phyloP scores from a whole-genome alignment of 2,329 filamentous ascomycete species.

The Fusarium oligoseptatum region DNA sequence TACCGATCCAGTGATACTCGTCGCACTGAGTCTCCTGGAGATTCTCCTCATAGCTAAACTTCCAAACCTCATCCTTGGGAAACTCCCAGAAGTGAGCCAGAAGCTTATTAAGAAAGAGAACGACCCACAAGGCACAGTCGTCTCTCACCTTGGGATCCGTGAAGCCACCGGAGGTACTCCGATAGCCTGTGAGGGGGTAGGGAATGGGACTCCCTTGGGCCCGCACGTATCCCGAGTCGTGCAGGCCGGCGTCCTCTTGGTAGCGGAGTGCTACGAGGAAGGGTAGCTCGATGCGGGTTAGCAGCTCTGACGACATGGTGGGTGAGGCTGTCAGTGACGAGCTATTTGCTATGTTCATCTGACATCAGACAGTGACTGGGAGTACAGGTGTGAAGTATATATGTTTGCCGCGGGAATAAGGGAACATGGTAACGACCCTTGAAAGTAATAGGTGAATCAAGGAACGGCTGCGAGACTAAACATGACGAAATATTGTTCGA shows the following conservation, averaged over 20 bases:
- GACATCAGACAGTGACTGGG: background rate
- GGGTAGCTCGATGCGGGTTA: background rate
- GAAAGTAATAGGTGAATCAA: background rate
- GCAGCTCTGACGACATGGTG: background rate
- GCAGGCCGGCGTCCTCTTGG: background rate
- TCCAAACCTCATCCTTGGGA: conserved; percentile 6
- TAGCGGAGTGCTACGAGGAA: background rate
- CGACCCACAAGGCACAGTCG: background rate
- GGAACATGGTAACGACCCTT: background rate
- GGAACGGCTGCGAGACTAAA: background rate
- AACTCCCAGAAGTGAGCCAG: background rate
- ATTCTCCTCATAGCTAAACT: conserved; percentile 10
- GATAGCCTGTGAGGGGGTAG: background rate
- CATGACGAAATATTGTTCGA: background rate
- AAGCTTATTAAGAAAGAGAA: background rate
- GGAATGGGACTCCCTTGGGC: background rate
- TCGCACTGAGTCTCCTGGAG: conserved; percentile 20
- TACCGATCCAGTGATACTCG: conserved; percentile 28
- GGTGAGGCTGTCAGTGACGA: background rate
- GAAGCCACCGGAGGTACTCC: background rate
- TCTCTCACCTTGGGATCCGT: background rate
- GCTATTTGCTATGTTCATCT: background rate
- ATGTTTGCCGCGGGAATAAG: background rate
- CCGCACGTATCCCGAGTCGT: background rate
- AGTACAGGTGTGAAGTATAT: background rate